Evolutionary conservation across 139 green algal genomes (phyloP).

Genomic region (Pseudopediastrum boryanum): DNA sequence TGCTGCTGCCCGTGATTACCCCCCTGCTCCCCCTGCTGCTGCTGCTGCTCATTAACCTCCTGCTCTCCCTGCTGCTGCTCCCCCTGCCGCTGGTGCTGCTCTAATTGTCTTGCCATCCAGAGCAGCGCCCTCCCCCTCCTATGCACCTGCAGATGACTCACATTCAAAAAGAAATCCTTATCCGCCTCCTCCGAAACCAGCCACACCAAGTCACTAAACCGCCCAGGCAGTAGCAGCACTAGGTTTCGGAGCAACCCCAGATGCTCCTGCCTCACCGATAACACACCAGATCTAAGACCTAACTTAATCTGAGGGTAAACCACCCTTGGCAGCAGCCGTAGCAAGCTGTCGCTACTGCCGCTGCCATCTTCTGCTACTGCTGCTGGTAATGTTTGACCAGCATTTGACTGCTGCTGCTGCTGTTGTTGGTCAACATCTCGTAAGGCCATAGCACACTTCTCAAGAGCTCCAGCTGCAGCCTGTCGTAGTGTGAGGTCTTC

Average conservation of each 20-base stretch:
- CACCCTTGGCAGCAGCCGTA: slow-evolving; percentile 45
- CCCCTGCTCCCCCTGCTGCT: not conserved
- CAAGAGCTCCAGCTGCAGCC: slow-evolving; percentile 55
- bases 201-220: slow-evolving; percentile 61
- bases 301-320: slow-evolving; percentile 69
- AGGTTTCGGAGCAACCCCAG: slow-evolving; percentile 68
- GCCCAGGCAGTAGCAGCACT: slow-evolving; percentile 42
- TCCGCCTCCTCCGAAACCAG: slow-evolving; percentile 63
- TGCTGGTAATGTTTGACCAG: slow-evolving; percentile 6
- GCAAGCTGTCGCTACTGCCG: slow-evolving; percentile 10
- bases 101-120: not conserved
- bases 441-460: slow-evolving; percentile 31
- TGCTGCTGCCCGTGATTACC: not conserved
- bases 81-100: slow-evolving; percentile 34
- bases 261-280: slow-evolving; percentile 85
- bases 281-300: slow-evolving; percentile 40
- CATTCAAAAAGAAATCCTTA: slow-evolving; percentile 82
- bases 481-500: slow-evolving; percentile 79
- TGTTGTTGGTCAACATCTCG: slow-evolving; percentile 10
- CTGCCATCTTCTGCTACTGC: not conserved
- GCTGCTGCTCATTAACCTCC: not conserved
- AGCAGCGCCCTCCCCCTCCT: slow-evolving; percentile 58
- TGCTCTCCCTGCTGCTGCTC: not conserved
- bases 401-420: slow-evolving; percentile 8
- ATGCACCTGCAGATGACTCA: slow-evolving; percentile 80